These are phyloP conservation scores for Boletus sensibilis DNA, from an alignment of 768 basidiomycete genomes.

Conservation along the genomic window DNA sequence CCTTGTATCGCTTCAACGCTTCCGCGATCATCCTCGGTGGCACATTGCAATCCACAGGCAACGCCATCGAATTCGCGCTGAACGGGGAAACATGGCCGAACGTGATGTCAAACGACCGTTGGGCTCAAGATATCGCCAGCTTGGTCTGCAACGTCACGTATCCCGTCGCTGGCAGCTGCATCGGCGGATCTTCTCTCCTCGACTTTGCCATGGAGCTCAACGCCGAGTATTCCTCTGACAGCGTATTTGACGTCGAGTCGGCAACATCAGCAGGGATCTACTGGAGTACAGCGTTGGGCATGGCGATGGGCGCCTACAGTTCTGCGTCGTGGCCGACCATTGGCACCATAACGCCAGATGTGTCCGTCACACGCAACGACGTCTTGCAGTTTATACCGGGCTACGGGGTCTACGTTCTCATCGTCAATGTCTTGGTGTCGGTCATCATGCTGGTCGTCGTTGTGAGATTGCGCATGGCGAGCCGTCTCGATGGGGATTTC, in stretches of 20 bases:
- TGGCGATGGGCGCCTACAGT: neutral
- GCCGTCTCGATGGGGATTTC: conserved; percentile 1
- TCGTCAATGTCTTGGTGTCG: neutral
- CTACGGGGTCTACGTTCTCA: conserved; percentile 1
- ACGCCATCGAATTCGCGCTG: neutral
- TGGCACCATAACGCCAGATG: neutral
- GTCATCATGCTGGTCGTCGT: neutral
- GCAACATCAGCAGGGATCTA: neutral
- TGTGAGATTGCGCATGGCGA: neutral
- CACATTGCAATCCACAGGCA: neutral
- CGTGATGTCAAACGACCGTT: neutral
- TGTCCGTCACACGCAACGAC: neutral
- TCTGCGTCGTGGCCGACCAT: neutral
- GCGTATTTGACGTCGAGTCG: neutral
- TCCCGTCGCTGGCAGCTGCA: neutral
- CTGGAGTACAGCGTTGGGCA: neutral
- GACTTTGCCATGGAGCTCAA: neutral
- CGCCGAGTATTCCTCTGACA: no score
- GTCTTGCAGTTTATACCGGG: neutral
- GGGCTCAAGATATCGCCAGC: conserved; percentile 1
- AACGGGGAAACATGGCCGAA: neutral
- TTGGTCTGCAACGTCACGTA: neutral
- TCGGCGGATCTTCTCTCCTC: neutral
- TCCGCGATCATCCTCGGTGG: neutral
- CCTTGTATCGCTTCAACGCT: neutral